Evolutionary conservation across 2,329 filamentous ascomycete species (phyloP), one percentile per base, ranked within the genome.

Genomic region (Monilinia vaccinii-corymbosi): DNA sequence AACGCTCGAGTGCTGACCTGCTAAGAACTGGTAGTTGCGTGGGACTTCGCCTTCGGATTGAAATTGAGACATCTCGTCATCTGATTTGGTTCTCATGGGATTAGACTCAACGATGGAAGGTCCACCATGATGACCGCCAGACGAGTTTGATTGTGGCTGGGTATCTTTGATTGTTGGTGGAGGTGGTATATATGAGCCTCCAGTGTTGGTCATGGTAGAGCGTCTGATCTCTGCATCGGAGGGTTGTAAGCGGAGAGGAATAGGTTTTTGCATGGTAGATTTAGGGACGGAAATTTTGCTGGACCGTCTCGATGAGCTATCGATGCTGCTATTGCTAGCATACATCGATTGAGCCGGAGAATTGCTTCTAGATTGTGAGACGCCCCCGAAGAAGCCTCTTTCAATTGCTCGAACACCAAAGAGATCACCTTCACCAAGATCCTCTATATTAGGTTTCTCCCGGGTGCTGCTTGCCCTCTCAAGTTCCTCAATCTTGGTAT

Each of bases 351-450:
- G 47, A 14, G 47, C 57, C 13, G 61, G 61, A 18, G 62, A 62
- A 23, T 48, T 56, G 25, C 48, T 46, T 40, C 61, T 52, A 25
- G 62, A 64, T 45, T 65, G 63, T 31, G 63, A 46, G 13, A 65
- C 63, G 18, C 63, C 63, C 9, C 63, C 63, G 28, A 53, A 65
- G 34, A 55, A 64, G 8, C 63, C 63, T 28, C 50, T 45, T 21
- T 65, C 61, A 28, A 65, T 60, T n/a, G 63, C 63, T 60, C 62
- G 48, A 25, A 65, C 51, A 36, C 63, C 63, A 48, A 65, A 65
- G 25, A 64, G 60, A 64, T 65, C 59, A 13, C 53, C 59, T 50
- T 57, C 52, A 42, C 51, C 59, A 16, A 60, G 53, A 10, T 60
- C 52, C 28, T 56, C 48, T 40, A 58, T 13, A 21, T 60, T 57